Base-by-base conservation (phyloP, 495 filamentous ascomycete species). In the Aspergillus incahuasiensis region DNA sequence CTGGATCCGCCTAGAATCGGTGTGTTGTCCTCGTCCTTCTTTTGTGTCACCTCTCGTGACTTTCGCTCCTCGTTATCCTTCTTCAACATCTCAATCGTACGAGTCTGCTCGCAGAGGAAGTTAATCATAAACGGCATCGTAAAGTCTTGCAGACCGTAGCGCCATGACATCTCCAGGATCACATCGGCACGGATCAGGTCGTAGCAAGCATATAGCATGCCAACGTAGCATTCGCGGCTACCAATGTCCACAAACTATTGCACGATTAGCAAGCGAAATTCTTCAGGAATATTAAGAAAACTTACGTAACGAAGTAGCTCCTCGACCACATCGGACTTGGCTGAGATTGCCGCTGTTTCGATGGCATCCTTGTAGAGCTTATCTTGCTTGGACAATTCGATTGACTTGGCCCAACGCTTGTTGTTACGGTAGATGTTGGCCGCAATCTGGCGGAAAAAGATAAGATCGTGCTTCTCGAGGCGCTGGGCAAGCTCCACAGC, bases 71-170 rank as follows among this genome's bases (percentile, higher is more conserved):
- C 95, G 68, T 97, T 97, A 75, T 99, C 95, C 59, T 89, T 90
- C 81, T 92, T 92, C 32, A 99, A 81, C 53, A 74, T 72, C 57
- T 90, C 85, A 59, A 99, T 87, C 19, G 92, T 85, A 28, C 86
- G 83, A 48, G 90, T 89, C 71, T 97, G 92, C 70, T 95, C 89
- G 71, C 84, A 86, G 63, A 97, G 81, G 72, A 91, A 86, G 77
- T 97, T 97, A 81, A 99, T 97, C 91, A 99, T 95, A 79, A 91
- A 99, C 15, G 95, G 95, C 95, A 99, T 97, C 53, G 92, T 95
- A 77, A 95, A 97, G 79, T 99, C 95, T 58, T 86, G 84, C 34
- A 99, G 86, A 50, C 91, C 90, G 69, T 95, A 80, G 62, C 95
- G 92, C 95, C 95, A 99, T 51, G 92, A 96, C 48, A 99, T 79